Base-by-base conservation (phyloP, 148 eudicot genomes). In the Rhododendron kiyosumense region DNA sequence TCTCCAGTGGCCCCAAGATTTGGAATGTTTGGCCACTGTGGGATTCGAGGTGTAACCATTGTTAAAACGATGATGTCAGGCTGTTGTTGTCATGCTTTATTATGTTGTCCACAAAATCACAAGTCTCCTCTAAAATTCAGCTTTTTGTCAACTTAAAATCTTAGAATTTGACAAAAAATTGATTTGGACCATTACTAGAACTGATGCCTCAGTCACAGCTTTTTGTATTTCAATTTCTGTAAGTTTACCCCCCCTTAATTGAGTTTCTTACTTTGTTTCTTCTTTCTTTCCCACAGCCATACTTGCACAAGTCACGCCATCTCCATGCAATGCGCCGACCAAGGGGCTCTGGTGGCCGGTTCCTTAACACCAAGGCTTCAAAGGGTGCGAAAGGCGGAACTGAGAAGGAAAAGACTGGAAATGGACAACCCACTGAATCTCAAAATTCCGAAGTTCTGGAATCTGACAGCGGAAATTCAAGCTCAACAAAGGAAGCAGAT, bases 241-340 rank as follows among this genome's bases (percentile, higher is more conserved):
- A 22, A 79, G 20, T 48, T 9, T 36, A 20, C 22, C 82, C 14
- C 14, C 61, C 63, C 9, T 51, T 5, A 18, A 30, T 51, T 17
- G 48, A 15, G 65, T 45, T 30, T 80, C 65, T 8, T 51, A 7
- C 38, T 7, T 30, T 57, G 52, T 79, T 67, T 32, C 15, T 43
- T 49, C 52, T 67, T 52, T 34, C 28, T 30, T 43, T 71, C 49
- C 30, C 20, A 22, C 94, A 92, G 96, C 94, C 96, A 20, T 93
- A 88, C 76, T 67, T 91, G 92, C 96, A 93, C 91, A 88, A 84
- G 74, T 93, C 96, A 3, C 94, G 96, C 77, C 96, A 93, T 86
- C 93, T 90, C 79, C 96, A 93, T 78, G 96, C 96, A n/a, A 90
- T 87, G 92, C 91, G 94, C 48, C 91, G 96, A 2, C 92, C 94